Evolutionary conservation across 2,329 filamentous ascomycete genomes (phyloP), one percentile per base, ranked within the genome.

Genomic region (Grosmannia penicillata): DNA sequence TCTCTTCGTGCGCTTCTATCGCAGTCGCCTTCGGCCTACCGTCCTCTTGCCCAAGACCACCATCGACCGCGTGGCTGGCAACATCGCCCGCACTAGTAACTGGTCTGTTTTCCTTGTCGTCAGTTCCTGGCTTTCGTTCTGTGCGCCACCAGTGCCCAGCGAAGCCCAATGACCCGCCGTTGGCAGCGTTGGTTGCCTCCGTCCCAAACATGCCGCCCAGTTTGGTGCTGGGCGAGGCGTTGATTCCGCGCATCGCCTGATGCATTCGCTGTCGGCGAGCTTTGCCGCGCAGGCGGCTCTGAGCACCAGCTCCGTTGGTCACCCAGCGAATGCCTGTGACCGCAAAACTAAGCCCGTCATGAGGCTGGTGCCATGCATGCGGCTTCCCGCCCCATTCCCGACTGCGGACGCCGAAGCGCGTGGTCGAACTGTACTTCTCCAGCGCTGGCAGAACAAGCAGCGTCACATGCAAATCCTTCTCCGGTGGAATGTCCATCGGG

Each of bases 311-410:
- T 11, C 91, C 86, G 45, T 75, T 70, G 45, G 83, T 78, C 0
- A 95, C 82, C 78, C 87, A 96, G 37, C 85, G 76, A 10, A 94
- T 72, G 37, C 76, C 75, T 44, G 77, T 68, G 34, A 98, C 73
- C 68, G 82, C 85, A 58, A 83, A 96, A 54, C 86, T 94, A 56
- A 94, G 72, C 3, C 87, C 87, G 48, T 93, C 86, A 52, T 95
- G 86, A 8, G 46, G 37, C 22, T 52, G 45, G 21, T 49, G 51
- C 33, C 38, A 18, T 8, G 38, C 40, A 41, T 43, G 30, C 8
- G 36, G 37, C 15, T 37, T 38, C 13, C 66, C 51, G 6, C 75
- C 80, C 67, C 86, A 95, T 43, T 80, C 75, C 22, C 86, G 75
- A 47, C 83, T 93, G 48, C 76, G 78, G 40, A 98, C 72, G 4